A percentile compares a stretch with the other conserved stretches of the same genome.
These are phyloP conservation scores for Apiotrichum veenhuisii DNA, from an alignment of 1,284 basidiomycete species.

Conservation along the genomic window DNA sequence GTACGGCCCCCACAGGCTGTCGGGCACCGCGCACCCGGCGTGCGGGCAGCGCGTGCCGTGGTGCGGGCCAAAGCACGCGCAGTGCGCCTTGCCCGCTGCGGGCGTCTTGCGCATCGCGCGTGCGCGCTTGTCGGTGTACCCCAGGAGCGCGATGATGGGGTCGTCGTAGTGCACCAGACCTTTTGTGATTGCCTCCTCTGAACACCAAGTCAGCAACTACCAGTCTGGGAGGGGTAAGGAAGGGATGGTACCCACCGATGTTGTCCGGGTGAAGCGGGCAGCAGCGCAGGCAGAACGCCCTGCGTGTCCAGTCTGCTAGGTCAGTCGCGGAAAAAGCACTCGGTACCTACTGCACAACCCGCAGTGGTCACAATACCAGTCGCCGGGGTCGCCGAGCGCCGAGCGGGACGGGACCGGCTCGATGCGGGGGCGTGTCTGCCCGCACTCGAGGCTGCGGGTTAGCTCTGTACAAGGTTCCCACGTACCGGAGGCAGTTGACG, in stretches of 20 bases:
- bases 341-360: slow-evolving; percentile 14
- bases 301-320: slow-evolving; percentile 14
- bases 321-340: not conserved
- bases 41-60: slow-evolving; percentile 14
- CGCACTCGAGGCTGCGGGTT: slow-evolving; percentile 1
- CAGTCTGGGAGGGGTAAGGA: no score
- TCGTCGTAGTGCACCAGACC: slow-evolving; percentile 12
- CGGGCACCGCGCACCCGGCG: slow-evolving; percentile 2
- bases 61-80: slow-evolving; percentile 17
- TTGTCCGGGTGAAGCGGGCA: slow-evolving; percentile 16
- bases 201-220: no score
- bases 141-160: slow-evolving; percentile 12
- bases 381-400: slow-evolving; percentile 13
- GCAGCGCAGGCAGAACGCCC: slow-evolving; percentile 15
- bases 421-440: not conserved
- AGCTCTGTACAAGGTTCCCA: not conserved
- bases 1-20: slow-evolving; percentile 7
- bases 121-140: slow-evolving; percentile 1
- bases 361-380: slow-evolving; percentile 19
- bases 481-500: slow-evolving; percentile 7
- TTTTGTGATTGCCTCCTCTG: slow-evolving; percentile 14
- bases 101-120: slow-evolving; percentile 4
- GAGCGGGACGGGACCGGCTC: not conserved
- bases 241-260: slow-evolving; percentile 10
- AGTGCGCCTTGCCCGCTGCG: not conserved